These are phyloP conservation scores for Laetiporus sulphureus DNA, from an alignment of 1,284 basidiomycete species.

Conservation along the genomic window DNA sequence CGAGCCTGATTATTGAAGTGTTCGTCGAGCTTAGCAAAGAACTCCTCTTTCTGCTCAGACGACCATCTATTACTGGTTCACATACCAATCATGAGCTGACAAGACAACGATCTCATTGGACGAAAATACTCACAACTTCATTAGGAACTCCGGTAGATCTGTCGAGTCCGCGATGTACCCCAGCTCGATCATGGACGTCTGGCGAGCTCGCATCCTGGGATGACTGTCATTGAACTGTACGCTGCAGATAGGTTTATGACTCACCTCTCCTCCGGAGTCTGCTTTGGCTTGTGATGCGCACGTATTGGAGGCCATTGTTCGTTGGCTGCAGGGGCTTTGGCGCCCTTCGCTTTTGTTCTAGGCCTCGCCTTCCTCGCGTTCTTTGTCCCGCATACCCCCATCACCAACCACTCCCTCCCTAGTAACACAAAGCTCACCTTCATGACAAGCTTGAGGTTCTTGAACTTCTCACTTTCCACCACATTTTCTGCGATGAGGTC, in stretches of 20 bases:
- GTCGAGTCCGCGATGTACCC: constrained; percentile 45
- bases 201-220: constrained; percentile 42
- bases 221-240: not conserved
- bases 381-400: constrained; percentile 20
- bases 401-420: too few species aligned
- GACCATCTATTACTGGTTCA: constrained; percentile 4
- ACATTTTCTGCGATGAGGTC: constrained; percentile 60
- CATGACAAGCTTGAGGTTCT: constrained; percentile 44
- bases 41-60: constrained; percentile 11
- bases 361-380: constrained; percentile 9
- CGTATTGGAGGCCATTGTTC: constrained; percentile 60
- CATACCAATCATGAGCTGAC: too few species aligned
- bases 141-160: constrained; percentile 50
- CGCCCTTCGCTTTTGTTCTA: constrained; percentile 21
- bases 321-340: constrained; percentile 27
- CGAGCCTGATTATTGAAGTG: constrained; percentile 7
- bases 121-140: constrained; percentile 63
- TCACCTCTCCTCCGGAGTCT: constrained; percentile 45
- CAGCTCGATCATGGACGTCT: constrained; percentile 51
- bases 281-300: constrained; percentile 45
- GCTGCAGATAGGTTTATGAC: constrained; percentile 13
- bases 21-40: constrained; percentile 14
- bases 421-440: too few species aligned
- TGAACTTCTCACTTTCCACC: constrained; percentile 58
- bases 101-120: too few species aligned